phyloP scores from a whole-genome alignment of 352 stramenopile genomes.

The Blastocystis sp. region DNA sequence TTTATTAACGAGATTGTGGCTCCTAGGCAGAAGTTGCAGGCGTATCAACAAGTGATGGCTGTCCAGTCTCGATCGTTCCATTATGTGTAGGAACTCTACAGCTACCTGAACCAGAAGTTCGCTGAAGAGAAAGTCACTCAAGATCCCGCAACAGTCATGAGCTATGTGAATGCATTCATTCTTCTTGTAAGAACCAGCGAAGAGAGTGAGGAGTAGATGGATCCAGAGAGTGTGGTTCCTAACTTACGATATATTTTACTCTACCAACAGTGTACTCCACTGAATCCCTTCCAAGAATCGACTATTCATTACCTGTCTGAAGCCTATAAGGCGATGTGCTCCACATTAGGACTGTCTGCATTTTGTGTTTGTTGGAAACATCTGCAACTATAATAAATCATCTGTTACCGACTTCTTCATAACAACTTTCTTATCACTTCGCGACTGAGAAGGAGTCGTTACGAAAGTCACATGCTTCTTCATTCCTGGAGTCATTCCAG shows the following conservation, averaged over 20 bases:
- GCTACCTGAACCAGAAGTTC: neutral
- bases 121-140: neutral
- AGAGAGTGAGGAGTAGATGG: constrained; percentile 1
- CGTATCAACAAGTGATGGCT: neutral
- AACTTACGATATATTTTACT: neutral
- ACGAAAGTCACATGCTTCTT: constrained; percentile 45
- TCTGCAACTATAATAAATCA: constrained; percentile 1
- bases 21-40: neutral
- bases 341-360: neutral
- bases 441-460: neutral
- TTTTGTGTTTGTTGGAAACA: neutral
- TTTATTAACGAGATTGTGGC: neutral
- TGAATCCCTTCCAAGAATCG: neutral
- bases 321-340: neutral
- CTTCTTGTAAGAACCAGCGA: neutral
- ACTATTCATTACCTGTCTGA: neutral
- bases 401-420: constrained; percentile 24
- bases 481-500: constrained; percentile 44
- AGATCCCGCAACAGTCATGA: neutral
- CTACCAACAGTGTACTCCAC: neutral
- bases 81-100: neutral
- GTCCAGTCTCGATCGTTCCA: neutral
- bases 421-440: constrained; percentile 17
- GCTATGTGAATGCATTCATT: neutral
- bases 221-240: neutral